Percentiles rank a stretch among this genome's conserved stretches.
phyloP scores from a whole-genome alignment of 2,329 filamentous ascomycete species.

The Xylariaceae sp. region DNA sequence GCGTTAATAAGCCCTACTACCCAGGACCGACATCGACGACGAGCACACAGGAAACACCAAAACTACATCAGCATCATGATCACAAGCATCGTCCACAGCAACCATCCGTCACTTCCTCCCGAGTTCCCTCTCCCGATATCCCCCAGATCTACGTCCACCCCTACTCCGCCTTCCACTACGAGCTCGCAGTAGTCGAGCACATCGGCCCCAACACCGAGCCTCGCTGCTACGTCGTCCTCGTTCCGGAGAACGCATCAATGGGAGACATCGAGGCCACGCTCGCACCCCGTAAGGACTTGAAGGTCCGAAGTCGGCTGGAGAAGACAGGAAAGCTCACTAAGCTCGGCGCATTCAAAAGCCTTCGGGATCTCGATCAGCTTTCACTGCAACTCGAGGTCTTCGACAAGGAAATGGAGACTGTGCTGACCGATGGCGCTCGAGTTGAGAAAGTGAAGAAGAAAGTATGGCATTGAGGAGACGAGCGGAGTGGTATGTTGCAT shows the following conservation, averaged over 20 bases:
- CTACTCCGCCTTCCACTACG: slow-evolving; percentile 17
- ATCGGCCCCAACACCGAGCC: slow-evolving; percentile 2
- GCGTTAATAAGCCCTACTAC: no score
- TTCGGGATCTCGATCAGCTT: slow-evolving; percentile 11
- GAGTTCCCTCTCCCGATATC: not conserved
- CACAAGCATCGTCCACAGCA: no score
- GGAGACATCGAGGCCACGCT: slow-evolving; percentile 20
- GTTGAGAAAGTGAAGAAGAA: not conserved
- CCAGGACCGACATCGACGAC: no score
- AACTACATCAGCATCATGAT: no score
- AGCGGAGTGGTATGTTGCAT: no score
- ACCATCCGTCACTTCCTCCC: no score
- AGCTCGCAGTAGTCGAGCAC: slow-evolving; percentile 28
- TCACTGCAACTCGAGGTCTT: slow-evolving; percentile 26
- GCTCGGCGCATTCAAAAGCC: slow-evolving; percentile 12
- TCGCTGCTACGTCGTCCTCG: slow-evolving; percentile 19
- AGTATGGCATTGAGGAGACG: no score
- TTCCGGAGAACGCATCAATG: slow-evolving; percentile 15
- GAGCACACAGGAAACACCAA: no score
- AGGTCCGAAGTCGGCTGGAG: slow-evolving; percentile 15
- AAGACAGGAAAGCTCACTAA: slow-evolving; percentile 9
- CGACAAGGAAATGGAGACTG: slow-evolving; percentile 8
- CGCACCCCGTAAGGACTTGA: slow-evolving; percentile 10
- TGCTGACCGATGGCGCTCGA: not conserved
- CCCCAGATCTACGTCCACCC: slow-evolving; percentile 24